phyloP scores from a whole-genome alignment of 179 eudicot genomes.

The Camellia oleifera region DNA sequence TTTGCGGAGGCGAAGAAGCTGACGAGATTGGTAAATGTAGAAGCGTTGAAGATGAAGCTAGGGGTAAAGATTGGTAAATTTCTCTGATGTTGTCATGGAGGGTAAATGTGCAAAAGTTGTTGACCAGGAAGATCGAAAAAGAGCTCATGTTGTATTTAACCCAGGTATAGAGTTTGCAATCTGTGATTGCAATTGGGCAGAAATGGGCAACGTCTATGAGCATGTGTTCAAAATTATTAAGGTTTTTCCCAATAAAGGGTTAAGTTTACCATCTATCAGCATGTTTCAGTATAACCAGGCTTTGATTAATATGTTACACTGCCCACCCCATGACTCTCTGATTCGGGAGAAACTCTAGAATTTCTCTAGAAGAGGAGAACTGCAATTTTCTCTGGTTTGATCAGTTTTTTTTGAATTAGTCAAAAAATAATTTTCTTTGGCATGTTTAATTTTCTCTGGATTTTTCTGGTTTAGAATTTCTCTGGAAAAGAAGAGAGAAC shows the following conservation, averaged over 20 bases:
- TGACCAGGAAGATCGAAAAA: slow-evolving; percentile 48
- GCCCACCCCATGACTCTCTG: slow-evolving; percentile 69
- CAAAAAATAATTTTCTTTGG: too few species aligned
- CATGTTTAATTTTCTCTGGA: too few species aligned
- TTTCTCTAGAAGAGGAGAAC: too few species aligned
- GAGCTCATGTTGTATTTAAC: slow-evolving; percentile 43
- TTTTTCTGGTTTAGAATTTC: too few species aligned
- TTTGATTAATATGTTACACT: slow-evolving; percentile 53
- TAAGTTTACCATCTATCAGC: slow-evolving; percentile 49
- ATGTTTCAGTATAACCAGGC: slow-evolving; percentile 61
- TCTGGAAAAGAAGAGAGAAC: too few species aligned
- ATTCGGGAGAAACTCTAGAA: slow-evolving; percentile 43
- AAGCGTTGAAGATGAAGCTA: too few species aligned
- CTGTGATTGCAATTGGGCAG: slow-evolving; percentile 66
- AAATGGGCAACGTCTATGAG: slow-evolving; percentile 78
- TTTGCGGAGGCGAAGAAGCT: too few species aligned
- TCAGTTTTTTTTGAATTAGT: too few species aligned
- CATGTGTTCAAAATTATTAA: slow-evolving; percentile 62
- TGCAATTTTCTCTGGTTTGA: too few species aligned
- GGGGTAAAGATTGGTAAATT: too few species aligned
- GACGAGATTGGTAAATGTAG: too few species aligned
- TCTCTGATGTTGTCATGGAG: slow-evolving; percentile 50
- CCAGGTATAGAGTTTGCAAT: slow-evolving; percentile 79
- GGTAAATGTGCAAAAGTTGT: slow-evolving; percentile 56
- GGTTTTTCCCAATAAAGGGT: slow-evolving; percentile 44